Percentiles rank a stretch among this genome's conserved stretches.
These are phyloP conservation scores for Clavispora carvajalis DNA, from an alignment of 805 yeast species.

Conservation along the genomic window DNA sequence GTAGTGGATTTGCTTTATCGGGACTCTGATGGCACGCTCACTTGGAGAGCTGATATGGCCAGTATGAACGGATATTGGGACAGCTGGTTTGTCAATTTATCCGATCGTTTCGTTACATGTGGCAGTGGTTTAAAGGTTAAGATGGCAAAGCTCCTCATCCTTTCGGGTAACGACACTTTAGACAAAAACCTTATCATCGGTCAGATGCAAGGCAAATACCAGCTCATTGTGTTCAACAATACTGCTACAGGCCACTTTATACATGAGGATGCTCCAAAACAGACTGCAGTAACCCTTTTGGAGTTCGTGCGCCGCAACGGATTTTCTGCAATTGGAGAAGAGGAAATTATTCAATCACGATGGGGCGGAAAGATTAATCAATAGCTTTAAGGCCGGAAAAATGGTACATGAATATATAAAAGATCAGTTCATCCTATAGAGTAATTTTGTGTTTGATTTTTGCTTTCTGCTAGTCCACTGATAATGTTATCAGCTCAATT, in stretches of 20 bases:
- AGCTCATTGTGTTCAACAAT: constrained; percentile 70
- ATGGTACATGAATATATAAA: not conserved
- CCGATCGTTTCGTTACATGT: constrained; percentile 41
- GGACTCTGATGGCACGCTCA: constrained; percentile 15
- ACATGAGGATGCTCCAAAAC: constrained; percentile 85
- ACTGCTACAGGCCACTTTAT: constrained; percentile 75
- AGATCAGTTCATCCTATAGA: too few species aligned
- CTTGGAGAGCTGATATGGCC: constrained; percentile 64
- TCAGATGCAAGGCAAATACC: constrained; percentile 97
- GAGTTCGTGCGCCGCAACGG: constrained; percentile 48
- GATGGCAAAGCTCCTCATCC: constrained; percentile 60
- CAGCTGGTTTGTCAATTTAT: constrained; percentile 74
- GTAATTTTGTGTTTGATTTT: not conserved
- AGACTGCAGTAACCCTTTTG: constrained; percentile 51
- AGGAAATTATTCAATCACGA: constrained; percentile 27
- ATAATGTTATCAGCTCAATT: constrained; percentile 26
- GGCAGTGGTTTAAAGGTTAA: constrained; percentile 20
- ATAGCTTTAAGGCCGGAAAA: constrained; percentile 1
- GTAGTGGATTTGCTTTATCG: constrained; percentile 60
- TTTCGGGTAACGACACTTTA: constrained; percentile 86
- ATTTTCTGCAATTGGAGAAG: constrained; percentile 19
- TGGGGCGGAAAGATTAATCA: constrained; percentile 34
- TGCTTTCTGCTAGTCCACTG: constrained; percentile 39
- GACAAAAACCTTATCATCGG: constrained; percentile 87
- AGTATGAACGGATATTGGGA: constrained; percentile 69